Base-by-base conservation (phyloP, 257 asterid genomes). In the Primulina eburnea region DNA sequence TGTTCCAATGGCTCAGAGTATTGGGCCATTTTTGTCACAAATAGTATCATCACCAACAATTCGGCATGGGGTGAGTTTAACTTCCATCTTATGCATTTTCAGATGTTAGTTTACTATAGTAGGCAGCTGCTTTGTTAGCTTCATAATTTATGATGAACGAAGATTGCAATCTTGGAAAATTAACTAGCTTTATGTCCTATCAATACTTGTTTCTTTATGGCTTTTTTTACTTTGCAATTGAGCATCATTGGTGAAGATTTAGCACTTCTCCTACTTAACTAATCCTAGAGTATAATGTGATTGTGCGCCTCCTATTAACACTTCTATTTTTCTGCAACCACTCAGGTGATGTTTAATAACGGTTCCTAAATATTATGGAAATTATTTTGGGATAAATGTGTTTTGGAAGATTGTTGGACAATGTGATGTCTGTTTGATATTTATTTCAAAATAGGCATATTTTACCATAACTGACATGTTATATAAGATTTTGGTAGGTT, bases 21-120 rank as follows among this genome's bases (percentile, higher is more conserved):
- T 92, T 73, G 95, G 96, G 71, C 98, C 98, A 66, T 77, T 92
- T 74, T 62, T 92, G 67, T 86, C 95, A 14, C 96, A 92, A 74
- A 52, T 92, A 65, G 89, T 90, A 73, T 78, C 98, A 32, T 88
- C 92, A 21, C 96, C 98, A 73, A 85, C 98, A 33, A 55, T 92
- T 78, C 98, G 98, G 60, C 87, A 80, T 47, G 98, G 98, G 88
- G 98, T 88, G 68, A 82, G 92, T 71, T 79, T 77, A 37, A 67
- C 75, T 62, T 68, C 62, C 67, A 69, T 60, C 38, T 52, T 55
- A 11, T 65, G 53, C 43, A 37, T 50, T 28, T 60, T 47, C 21
- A 29, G 32, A 65, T 65, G 77, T 72, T n/a, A 60, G 35, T 4
- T 0, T 21, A 58, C 58, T 37, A 2, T 16, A 16, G 20, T 24